phyloP scores from a whole-genome alignment of 2,329 filamentous ascomycete genomes.

The Aspergillus phoenicis region DNA sequence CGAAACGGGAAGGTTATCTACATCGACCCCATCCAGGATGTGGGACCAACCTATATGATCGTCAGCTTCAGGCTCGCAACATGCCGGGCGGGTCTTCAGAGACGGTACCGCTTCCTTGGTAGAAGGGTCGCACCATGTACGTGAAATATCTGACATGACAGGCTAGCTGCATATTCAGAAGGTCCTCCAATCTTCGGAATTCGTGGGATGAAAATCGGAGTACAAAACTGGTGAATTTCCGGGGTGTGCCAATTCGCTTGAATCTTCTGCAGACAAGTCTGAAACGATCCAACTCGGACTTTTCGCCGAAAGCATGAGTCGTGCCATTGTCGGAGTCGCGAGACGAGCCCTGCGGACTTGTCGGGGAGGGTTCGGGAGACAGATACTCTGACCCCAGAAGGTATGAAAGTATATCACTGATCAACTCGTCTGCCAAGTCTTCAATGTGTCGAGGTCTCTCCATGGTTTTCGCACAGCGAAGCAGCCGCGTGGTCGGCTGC shows the following conservation, averaged over 20 bases:
- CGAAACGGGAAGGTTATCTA: conserved; percentile 25
- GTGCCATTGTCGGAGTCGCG: conserved; percentile 11
- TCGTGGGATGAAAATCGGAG: conserved; percentile 40
- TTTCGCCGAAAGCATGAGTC: conserved; percentile 29
- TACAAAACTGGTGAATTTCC: conserved; percentile 41
- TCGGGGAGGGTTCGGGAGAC: conserved; percentile 16
- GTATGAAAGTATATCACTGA: conserved; percentile 37
- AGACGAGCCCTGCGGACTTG: conserved; percentile 14
- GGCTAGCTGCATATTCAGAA: conserved; percentile 41
- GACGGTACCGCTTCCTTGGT: conserved; percentile 42
- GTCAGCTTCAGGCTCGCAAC: conserved; percentile 24
- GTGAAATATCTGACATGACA: conserved; percentile 42
- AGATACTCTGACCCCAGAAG: conserved; percentile 27
- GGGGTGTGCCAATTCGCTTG: conserved; percentile 43
- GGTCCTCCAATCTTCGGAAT: conserved; percentile 37
- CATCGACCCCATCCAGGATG: conserved; percentile 26
- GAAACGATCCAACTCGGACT: conserved; percentile 43
- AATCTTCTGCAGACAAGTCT: conserved; percentile 46
- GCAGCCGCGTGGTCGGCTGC: conserved; percentile 39
- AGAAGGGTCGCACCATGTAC: conserved; percentile 46
- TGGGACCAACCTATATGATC: conserved; percentile 32
- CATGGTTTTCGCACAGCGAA: conserved; percentile 35
- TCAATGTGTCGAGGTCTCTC: conserved; percentile 35
- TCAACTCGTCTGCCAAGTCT: conserved; percentile 40
- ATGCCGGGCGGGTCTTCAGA: conserved; percentile 18